These are phyloP conservation scores for Chytriomyces confervae DNA, from an alignment of 192 early-diverging fungal species.

Conservation along the genomic window DNA sequence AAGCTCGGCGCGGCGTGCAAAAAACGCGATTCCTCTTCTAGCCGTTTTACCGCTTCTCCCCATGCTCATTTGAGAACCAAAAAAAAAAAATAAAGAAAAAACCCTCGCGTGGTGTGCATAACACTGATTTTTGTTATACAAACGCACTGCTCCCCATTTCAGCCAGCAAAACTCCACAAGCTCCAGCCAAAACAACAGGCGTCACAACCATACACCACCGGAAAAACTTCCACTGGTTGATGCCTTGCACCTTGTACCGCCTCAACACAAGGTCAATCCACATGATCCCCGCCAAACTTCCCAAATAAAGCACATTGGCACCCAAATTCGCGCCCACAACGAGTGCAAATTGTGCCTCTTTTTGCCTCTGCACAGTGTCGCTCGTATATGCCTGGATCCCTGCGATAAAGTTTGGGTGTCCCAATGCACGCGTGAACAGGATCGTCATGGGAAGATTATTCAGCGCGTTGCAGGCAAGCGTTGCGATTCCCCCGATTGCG, in stretches of 20 bases:
- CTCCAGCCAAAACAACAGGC: slow-evolving; percentile 57
- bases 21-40: no score
- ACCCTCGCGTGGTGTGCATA: no score
- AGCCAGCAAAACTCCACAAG: slow-evolving; percentile 52
- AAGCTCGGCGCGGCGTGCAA: no score
- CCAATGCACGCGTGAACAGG: slow-evolving; percentile 74
- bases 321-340: slow-evolving; percentile 84
- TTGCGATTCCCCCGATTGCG: slow-evolving; percentile 63
- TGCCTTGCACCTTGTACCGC: slow-evolving; percentile 18
- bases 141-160: slow-evolving; percentile 49
- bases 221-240: slow-evolving; percentile 62
- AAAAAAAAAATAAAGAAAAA: no score
- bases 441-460: slow-evolving; percentile 91
- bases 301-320: slow-evolving; percentile 76
- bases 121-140: not conserved
- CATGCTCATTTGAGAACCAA: no score
- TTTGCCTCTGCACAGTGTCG: slow-evolving; percentile 38
- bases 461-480: slow-evolving; percentile 74
- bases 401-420: slow-evolving; percentile 64
- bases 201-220: slow-evolving; percentile 65
- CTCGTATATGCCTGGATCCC: slow-evolving; percentile 27
- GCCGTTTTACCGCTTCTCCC: no score
- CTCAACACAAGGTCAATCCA: slow-evolving; percentile 42
- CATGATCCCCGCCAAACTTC: slow-evolving; percentile 76
- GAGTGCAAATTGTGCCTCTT: slow-evolving; percentile 72